Percentiles rank a stretch among this genome's conserved stretches.
phyloP scores from a whole-genome alignment of 805 yeast genomes.

The Starmerella roubikii region DNA sequence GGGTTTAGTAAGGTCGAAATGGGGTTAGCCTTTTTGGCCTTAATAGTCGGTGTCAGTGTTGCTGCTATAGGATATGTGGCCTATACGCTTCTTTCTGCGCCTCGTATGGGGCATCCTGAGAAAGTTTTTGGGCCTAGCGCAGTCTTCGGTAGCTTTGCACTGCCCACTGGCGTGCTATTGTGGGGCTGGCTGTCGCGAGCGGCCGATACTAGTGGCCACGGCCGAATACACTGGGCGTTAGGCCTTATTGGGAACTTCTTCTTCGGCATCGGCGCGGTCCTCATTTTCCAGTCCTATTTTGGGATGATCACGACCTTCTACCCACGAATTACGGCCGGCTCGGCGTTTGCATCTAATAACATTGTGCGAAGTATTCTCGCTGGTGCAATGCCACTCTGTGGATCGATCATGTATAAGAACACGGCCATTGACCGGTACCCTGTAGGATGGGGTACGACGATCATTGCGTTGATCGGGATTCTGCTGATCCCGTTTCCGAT shows the following conservation, averaged over 20 bases:
- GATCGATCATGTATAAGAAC: not conserved
- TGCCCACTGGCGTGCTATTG: slow-evolving; percentile 41
- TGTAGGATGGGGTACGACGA: slow-evolving; percentile 38
- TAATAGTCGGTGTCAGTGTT: slow-evolving; percentile 34
- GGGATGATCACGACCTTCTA: slow-evolving; percentile 38
- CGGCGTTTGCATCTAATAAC: slow-evolving; percentile 35
- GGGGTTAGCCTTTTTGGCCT: slow-evolving; percentile 36
- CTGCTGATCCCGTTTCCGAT: slow-evolving; percentile 38
- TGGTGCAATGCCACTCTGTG: not conserved
- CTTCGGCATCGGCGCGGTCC: slow-evolving; percentile 31
- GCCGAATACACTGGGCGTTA: slow-evolving; percentile 37
- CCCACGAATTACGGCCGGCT: slow-evolving; percentile 38
- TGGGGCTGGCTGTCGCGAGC: slow-evolving; percentile 45
- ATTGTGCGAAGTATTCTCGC: not conserved
- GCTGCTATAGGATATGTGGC: slow-evolving; percentile 23
- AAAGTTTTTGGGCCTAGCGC: slow-evolving; percentile 22
- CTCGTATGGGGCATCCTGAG: slow-evolving; percentile 8
- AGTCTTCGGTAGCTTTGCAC: slow-evolving; percentile 31
- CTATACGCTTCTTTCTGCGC: slow-evolving; percentile 1
- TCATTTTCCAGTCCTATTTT: slow-evolving; percentile 39
- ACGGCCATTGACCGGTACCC: not conserved
- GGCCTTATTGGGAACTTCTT: slow-evolving; percentile 34
- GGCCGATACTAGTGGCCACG: no score
- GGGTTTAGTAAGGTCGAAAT: slow-evolving; percentile 36
- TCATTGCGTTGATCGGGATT: slow-evolving; percentile 33